Evolutionary conservation across 345 rosid species (phyloP).

Genomic region (Kandelia obovata): DNA sequence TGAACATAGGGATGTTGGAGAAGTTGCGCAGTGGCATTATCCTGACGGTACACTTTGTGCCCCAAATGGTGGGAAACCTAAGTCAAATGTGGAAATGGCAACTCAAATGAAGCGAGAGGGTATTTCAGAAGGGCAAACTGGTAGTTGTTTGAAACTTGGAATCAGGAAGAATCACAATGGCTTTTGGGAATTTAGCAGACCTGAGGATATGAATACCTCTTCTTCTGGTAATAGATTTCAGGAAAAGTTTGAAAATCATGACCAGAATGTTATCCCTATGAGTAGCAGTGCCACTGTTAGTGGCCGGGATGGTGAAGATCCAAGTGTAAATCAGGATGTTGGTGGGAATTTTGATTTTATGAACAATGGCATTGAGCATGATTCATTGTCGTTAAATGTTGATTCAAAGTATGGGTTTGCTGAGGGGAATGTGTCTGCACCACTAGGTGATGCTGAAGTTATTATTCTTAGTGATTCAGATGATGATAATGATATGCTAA

Average conservation of each 20-base stretch:
- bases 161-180: constrained; percentile 20
- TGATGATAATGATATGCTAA: constrained; percentile 27
- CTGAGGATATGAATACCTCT: constrained; percentile 4
- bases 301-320: constrained; percentile 25
- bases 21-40: constrained; percentile 33
- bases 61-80: constrained; percentile 5
- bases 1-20: constrained; percentile 6
- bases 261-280: constrained; percentile 14
- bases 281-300: constrained; percentile 26
- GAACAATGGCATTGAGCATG: constrained; percentile 14
- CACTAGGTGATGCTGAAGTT: constrained; percentile 10
- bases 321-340: constrained; percentile 21
- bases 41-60: constrained; percentile 27
- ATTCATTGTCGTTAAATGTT: constrained; percentile 11
- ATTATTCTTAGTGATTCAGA: constrained; percentile 42
- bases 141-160: constrained; percentile 5
- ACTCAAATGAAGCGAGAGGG: constrained; percentile 15
- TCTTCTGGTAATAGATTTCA: constrained; percentile 12
- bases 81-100: constrained; percentile 10
- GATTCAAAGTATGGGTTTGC: constrained; percentile 8
- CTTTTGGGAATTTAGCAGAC: constrained; percentile 14
- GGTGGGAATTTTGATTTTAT: constrained; percentile 10
- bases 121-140: background rate
- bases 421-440: constrained; percentile 9
- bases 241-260: constrained; percentile 4